These are phyloP conservation scores for Candida khao-thaluensis DNA, from an alignment of 805 yeast genomes.

Conservation along the genomic window DNA sequence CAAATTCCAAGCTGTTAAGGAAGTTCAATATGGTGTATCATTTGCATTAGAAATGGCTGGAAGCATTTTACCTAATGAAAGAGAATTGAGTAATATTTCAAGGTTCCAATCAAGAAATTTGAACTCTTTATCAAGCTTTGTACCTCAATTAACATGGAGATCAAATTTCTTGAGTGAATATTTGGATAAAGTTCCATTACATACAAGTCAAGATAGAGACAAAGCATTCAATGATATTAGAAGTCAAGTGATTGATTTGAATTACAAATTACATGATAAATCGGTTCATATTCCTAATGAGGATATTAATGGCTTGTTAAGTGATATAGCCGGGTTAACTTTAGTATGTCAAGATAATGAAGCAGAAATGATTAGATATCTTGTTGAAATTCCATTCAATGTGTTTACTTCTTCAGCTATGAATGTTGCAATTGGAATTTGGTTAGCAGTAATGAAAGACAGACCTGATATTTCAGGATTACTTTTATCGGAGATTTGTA, in stretches of 20 bases:
- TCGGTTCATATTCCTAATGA: constrained; percentile 17
- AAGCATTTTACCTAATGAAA: constrained; percentile 59
- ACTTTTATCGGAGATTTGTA: constrained; percentile 67
- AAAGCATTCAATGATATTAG: constrained; percentile 28
- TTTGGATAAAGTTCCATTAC: constrained; percentile 29
- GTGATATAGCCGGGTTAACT: constrained; percentile 41
- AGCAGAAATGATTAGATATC: constrained; percentile 48
- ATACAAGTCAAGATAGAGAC: constrained; percentile 26
- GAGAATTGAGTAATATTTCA: constrained; percentile 56
- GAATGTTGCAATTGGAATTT: constrained; percentile 65
- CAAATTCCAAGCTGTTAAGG: constrained; percentile 21
- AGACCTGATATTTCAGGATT: constrained; percentile 45
- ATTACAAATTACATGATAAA: constrained; percentile 13
- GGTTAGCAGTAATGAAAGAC: constrained; percentile 78
- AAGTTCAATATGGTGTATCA: constrained; percentile 75
- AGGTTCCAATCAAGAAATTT: constrained; percentile 37
- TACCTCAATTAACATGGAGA: constrained; percentile 78
- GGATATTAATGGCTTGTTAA: constrained; percentile 43
- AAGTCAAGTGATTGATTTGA: constrained; percentile 20
- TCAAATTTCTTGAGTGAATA: constrained; percentile 38
- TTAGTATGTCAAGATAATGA: constrained; percentile 35
- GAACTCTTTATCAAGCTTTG: constrained; percentile 66
- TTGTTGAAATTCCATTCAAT: constrained; percentile 71
- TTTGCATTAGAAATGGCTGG: constrained; percentile 92
- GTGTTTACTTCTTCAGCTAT: constrained; percentile 59